Base-by-base conservation (phyloP, 129 eudicot species). In the Ambrosia trifida region DNA sequence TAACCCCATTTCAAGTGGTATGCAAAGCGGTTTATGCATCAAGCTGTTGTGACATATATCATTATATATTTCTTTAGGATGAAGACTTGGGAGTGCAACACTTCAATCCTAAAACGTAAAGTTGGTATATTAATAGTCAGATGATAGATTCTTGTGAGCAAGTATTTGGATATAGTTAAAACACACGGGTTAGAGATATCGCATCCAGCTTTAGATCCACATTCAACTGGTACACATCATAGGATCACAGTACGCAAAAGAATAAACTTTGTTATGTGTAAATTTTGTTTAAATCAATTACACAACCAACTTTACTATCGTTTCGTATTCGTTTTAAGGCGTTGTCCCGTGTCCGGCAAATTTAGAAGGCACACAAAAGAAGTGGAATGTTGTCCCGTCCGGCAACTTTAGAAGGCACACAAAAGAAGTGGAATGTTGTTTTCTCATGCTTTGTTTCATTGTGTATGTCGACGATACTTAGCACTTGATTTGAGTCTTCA, bases 1-100 rank as follows among this genome's bases (percentile, higher is more conserved):
- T 47, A 13, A 57, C 44, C 12, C 31, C 13, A n/a, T 69, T 76
- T 45, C 77, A 92, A 96, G 98, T 94, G 98, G 96, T 94, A 85
- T 78, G 98, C 98, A 46, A 94, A 94, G 76, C 93, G 98, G 36
- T 94, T 94, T 82, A 80, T 94, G 54, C 98, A 94, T 84, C 98
- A 96, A 28, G 86, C 95, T 80, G 77, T 85, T 9, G 98, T 94
- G 30, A 80, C 93, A 79, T 82, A 58, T 94, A 89, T 83, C 95
- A 89, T 82, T 93, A 89, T 75, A 87, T 93, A 72, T 93, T 93
- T 81, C 88, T 93, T 30, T 89, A 96, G 98, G 98, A 93, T 84
- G 98, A 93, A 76, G 98, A 93, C 84, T 67, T 93, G 47, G 98
- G 98, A 1, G 91, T 94, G 73, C 71, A 87, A 49, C 69, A 94